Conservation (phyloP, 371 early-diverging fungal species). For the Gilbertella persicaria region DNA sequence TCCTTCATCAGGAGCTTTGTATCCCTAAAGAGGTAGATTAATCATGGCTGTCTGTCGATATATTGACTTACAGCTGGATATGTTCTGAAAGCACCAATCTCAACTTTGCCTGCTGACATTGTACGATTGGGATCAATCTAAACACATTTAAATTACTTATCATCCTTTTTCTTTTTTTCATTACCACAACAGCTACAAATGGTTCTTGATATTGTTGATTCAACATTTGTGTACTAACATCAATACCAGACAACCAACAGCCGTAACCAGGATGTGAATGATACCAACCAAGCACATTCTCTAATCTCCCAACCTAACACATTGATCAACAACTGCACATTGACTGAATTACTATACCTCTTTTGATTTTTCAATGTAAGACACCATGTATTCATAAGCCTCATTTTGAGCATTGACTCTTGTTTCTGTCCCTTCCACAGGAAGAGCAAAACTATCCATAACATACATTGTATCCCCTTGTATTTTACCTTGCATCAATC, state of each 20-base stretch:
- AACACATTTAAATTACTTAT: not conserved
- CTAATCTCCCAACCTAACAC: constrained; percentile 84
- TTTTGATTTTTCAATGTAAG: constrained; percentile 81
- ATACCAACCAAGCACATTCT: constrained; percentile 98
- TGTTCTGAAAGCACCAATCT: constrained; percentile 97
- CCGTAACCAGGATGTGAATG: constrained; percentile 99
- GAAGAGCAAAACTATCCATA: constrained; percentile 96
- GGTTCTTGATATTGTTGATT: constrained; percentile 97
- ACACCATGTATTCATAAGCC: constrained; percentile 97
- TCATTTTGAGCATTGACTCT: constrained; percentile 95
- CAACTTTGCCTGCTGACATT: constrained; percentile 94
- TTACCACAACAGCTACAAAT: constrained; percentile 92
- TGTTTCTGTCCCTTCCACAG: constrained; percentile 99
- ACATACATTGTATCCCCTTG: constrained; percentile 87
- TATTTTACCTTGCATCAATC: constrained; percentile 96
- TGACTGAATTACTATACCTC: constrained; percentile 53
- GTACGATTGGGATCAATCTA: constrained; percentile 97
- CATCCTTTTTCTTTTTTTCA: not conserved
- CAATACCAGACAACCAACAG: constrained; percentile 98
- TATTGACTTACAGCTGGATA: constrained; percentile 74
- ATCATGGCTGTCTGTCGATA: not conserved
- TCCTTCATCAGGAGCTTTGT: constrained; percentile 76
- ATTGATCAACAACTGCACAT: no score
- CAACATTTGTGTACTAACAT: constrained; percentile 93
- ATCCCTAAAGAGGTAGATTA: constrained; percentile 49